A percentile compares a stretch with the other conserved stretches of the same genome.
phyloP scores from a whole-genome alignment of 108 stramenopile species.

The Cylindrotheca closterium region DNA sequence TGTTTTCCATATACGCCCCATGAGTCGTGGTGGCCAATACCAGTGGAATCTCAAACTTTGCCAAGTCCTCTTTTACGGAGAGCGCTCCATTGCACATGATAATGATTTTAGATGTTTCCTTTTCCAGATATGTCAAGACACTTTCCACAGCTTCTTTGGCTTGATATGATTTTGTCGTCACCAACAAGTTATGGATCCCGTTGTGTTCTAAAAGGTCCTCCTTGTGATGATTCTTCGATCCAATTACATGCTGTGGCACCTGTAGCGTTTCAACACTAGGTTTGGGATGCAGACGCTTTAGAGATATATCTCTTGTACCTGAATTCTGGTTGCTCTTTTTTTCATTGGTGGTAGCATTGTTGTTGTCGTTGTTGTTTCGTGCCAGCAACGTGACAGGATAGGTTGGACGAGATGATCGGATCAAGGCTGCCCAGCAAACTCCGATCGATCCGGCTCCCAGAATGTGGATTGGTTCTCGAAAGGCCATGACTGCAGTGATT shows the following conservation, averaged over 20 bases:
- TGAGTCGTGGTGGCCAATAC: conserved; percentile 45
- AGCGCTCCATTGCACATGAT: conserved; percentile 56
- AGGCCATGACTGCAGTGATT: no score
- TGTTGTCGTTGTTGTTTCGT: conserved; percentile 19
- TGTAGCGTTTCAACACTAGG: conserved; percentile 5
- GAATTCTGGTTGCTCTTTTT: background rate
- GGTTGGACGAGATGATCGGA: conserved; percentile 40
- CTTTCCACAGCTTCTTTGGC: conserved; percentile 36
- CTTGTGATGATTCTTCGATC: background rate
- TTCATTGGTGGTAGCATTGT: background rate
- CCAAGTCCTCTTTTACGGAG: conserved; percentile 47
- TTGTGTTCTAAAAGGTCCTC: background rate
- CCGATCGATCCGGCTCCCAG: conserved; percentile 56
- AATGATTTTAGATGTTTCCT: conserved; percentile 17
- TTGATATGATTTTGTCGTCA: conserved; percentile 54
- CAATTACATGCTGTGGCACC: background rate
- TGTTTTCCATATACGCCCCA: conserved; percentile 40
- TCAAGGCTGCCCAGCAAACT: conserved; percentile 37
- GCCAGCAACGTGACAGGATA: conserved; percentile 40
- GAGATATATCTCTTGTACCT: background rate
- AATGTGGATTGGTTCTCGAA: conserved; percentile 37
- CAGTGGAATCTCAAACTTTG: conserved; percentile 7
- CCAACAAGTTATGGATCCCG: conserved; percentile 38
- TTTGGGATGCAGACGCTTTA: background rate
- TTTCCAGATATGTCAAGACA: conserved; percentile 21